Evolutionary conservation across 306 rosid species (phyloP).

Genomic region (Casuarina equisetifolia): DNA sequence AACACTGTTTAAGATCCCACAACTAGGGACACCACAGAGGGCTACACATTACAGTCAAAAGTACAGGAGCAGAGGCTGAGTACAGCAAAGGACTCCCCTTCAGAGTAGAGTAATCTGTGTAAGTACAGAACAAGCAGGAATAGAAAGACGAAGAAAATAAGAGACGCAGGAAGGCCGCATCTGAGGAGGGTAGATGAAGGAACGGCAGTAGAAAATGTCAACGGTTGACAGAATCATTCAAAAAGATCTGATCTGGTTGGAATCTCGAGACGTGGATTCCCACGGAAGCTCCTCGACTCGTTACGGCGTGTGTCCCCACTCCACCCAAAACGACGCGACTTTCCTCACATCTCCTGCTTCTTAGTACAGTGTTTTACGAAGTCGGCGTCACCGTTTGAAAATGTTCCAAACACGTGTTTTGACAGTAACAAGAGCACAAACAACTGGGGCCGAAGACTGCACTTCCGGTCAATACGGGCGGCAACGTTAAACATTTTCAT

Average conservation of each 20-base stretch:
- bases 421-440: no score
- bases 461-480: no score
- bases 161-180: no score
- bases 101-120: neutral
- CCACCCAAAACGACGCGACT: no score
- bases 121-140: neutral
- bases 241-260: neutral
- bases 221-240: neutral
- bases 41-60: constrained; percentile 15
- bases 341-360: no score
- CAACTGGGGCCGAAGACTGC: no score
- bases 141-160: neutral
- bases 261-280: constrained; percentile 21
- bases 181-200: neutral
- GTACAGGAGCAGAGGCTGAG: neutral
- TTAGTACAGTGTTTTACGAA: no score
- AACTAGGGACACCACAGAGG: neutral
- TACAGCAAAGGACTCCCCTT: neutral
- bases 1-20: neutral
- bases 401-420: no score
- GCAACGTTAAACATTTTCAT: no score
- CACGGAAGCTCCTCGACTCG: no score
- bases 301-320: no score
- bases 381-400: no score
- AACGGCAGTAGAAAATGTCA: neutral